A percentile compares a stretch with the other conserved stretches of the same genome.
Evolutionary conservation across 2,329 filamentous ascomycete genomes (phyloP).

Genomic region (Taxawa tesnikishii): DNA sequence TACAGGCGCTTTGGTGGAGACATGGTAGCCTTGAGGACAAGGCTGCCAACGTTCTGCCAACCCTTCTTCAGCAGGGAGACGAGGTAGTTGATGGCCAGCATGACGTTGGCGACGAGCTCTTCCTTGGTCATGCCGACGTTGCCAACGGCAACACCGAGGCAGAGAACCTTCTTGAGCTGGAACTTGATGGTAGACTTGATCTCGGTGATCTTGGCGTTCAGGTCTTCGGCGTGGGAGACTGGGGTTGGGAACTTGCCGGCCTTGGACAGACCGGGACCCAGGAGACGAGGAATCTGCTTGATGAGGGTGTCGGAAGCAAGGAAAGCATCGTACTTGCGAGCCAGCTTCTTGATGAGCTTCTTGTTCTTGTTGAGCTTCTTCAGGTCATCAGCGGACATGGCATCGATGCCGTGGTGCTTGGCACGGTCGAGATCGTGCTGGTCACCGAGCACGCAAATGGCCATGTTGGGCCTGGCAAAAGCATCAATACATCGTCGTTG

Average conservation of each 20-base stretch:
- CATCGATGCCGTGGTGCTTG: constrained; percentile 97
- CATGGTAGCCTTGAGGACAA: constrained; percentile 99
- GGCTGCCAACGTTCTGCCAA: constrained; percentile 99
- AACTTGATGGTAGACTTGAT: constrained; percentile 99
- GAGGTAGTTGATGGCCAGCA: constrained; percentile 99
- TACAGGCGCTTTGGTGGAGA: constrained; percentile 96
- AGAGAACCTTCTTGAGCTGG: constrained; percentile 99
- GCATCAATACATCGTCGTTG: constrained; percentile 3
- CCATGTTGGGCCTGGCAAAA: too few relatives aligned
- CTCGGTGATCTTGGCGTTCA: constrained; percentile 90
- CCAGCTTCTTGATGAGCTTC: constrained; percentile 99
- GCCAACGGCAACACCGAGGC: constrained; percentile 98
- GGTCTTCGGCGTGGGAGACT: constrained; percentile 92
- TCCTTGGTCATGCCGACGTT: constrained; percentile 96
- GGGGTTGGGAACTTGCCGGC: constrained; percentile 99
- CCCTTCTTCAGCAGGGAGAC: constrained; percentile 99
- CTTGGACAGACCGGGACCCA: constrained; percentile 97
- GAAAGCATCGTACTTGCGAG: constrained; percentile 99
- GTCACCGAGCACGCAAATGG: constrained; percentile 78
- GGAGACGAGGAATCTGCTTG: constrained; percentile 99
- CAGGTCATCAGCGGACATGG: constrained; percentile 96
- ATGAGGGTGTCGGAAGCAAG: constrained; percentile 93
- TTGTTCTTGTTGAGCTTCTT: constrained; percentile 99
- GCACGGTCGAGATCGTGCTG: constrained; percentile 99
- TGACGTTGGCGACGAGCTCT: constrained; percentile 95